Percentiles rank a stretch among this genome's conserved stretches.
Conservation (phyloP, 768 basidiomycete genomes). For the Lentinula detonsa region DNA sequence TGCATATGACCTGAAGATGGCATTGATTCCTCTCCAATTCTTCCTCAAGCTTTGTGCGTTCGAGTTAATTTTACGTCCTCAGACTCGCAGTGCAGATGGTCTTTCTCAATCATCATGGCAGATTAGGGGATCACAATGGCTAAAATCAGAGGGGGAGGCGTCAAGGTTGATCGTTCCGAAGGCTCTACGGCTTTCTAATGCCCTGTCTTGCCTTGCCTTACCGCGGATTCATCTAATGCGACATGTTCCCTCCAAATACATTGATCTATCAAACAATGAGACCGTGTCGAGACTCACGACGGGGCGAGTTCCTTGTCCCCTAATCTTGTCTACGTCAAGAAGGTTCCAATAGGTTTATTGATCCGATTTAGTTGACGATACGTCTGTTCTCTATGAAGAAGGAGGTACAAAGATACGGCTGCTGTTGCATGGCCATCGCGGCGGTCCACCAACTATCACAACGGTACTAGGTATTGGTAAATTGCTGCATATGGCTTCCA, state of each 20-base stretch:
- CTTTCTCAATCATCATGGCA: not conserved
- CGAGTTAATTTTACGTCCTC: not conserved
- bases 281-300: not conserved
- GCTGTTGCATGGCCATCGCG: not conserved
- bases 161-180: not conserved
- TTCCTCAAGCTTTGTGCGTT: not conserved
- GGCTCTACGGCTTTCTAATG: not conserved
- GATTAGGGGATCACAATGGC: not conserved
- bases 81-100: not conserved
- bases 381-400: not conserved
- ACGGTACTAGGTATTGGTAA: not conserved
- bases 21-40: not conserved
- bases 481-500: not conserved
- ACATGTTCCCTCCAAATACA: not conserved
- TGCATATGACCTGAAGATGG: not conserved
- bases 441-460: not conserved
- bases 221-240: not conserved
- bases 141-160: conserved; percentile 1
- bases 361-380: not conserved
- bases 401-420: no score
- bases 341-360: not conserved
- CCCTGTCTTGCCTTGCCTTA: not conserved
- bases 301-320: not conserved
- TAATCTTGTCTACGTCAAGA: not conserved
- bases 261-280: not conserved